phyloP scores from a whole-genome alignment of 2,329 filamentous ascomycete genomes.

The Akanthomyces dipterigenus region DNA sequence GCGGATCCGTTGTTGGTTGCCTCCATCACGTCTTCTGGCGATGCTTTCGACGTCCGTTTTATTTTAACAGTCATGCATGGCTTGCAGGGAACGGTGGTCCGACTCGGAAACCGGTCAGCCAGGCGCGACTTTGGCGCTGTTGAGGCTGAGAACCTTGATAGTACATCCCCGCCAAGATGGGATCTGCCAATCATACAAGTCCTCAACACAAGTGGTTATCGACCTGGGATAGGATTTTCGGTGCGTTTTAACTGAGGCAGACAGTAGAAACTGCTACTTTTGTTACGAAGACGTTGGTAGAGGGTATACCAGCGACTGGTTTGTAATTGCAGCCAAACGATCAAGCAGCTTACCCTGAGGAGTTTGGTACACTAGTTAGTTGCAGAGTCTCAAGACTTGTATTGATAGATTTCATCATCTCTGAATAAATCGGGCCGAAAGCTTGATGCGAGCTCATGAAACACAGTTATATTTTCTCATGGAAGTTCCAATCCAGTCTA shows the following conservation, averaged over 20 bases:
- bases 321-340: too few relatives aligned
- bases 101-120: constrained; percentile 5
- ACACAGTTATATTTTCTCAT: too few relatives aligned
- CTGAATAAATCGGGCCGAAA: too few relatives aligned
- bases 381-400: too few relatives aligned
- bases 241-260: too few relatives aligned
- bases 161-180: not conserved
- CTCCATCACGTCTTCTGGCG: not conserved
- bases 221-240: not conserved
- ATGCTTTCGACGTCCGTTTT: too few relatives aligned
- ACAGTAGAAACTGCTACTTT: not conserved
- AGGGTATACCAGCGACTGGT: too few relatives aligned
- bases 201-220: not conserved
- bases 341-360: too few relatives aligned
- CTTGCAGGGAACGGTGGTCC: not conserved
- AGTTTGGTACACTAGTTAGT: too few relatives aligned
- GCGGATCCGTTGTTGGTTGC: not conserved
- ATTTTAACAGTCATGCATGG: not conserved
- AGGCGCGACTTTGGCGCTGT: not conserved
- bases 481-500: too few relatives aligned
- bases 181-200: not conserved
- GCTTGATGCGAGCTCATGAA: too few relatives aligned
- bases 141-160: not conserved
- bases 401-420: too few relatives aligned
- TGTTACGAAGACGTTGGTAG: not conserved